Evolutionary conservation across 2,329 filamentous ascomycete genomes (phyloP).

Genomic region (Sarocladium kiliense): DNA sequence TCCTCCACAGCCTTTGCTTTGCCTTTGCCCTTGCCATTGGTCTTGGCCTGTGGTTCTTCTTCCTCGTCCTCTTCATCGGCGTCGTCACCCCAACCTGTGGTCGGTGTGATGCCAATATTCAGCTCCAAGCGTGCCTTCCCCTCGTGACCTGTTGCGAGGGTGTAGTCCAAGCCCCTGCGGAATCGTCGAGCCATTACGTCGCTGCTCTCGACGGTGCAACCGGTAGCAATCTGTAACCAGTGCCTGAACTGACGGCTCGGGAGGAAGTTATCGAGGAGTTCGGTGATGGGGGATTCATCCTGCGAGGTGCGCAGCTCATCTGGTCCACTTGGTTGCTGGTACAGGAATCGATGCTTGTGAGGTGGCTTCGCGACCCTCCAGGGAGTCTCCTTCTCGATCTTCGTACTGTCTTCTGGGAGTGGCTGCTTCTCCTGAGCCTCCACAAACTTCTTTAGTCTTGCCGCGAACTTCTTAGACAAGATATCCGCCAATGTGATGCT

Average conservation of each 20-base stretch:
- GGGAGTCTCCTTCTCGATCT: conserved; percentile 52
- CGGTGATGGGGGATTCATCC: conserved; percentile 58
- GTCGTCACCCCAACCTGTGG: conserved; percentile 75
- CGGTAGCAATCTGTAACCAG: conserved; percentile 82
- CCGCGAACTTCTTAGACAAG: conserved; percentile 71
- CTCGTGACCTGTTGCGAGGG: conserved; percentile 80
- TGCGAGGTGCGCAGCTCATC: conserved; percentile 28
- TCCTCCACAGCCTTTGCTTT: conserved; percentile 24
- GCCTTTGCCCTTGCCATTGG: conserved; percentile 15
- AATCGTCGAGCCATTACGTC: conserved; percentile 84
- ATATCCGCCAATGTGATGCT: conserved; percentile 79
- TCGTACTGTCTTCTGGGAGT: conserved; percentile 40
- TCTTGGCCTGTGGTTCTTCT: conserved; percentile 23
- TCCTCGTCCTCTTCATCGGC: conserved; percentile 42
- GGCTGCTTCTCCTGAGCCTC: conserved; percentile 53
- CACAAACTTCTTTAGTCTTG: conserved; percentile 66
- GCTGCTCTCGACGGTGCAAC: conserved; percentile 65
- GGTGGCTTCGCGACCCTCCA: conserved; percentile 83
- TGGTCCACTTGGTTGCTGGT: conserved; percentile 54
- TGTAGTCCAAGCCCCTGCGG: conserved; percentile 83
- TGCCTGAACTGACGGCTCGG: conserved; percentile 82
- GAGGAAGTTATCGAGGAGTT: conserved; percentile 75
- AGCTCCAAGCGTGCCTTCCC: conserved; percentile 78
- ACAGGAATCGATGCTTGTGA: conserved; percentile 92
- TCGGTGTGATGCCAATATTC: conserved; percentile 82